Base-by-base conservation (phyloP, 495 filamentous ascomycete genomes). In the Chaetomium fimeti region DNA sequence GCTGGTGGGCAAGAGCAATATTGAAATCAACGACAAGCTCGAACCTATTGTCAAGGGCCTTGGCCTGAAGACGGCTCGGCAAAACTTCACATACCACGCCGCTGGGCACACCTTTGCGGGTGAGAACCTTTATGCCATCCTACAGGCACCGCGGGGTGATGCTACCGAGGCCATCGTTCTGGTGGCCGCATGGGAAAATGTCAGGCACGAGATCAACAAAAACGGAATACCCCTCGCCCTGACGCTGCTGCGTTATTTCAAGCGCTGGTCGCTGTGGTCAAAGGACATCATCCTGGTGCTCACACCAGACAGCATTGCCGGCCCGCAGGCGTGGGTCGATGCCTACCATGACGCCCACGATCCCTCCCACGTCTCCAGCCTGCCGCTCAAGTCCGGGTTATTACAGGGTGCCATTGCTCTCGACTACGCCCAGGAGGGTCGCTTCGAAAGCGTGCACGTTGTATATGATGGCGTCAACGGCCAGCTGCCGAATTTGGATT, bases 141-240 rank as follows among this genome's bases (percentile, higher is more conserved):
- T 98, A n/a, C 91, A 95, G 69, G 95, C 94, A 1, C 94, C 94
- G 5, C 85, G 94, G 28, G 92, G 94, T 32, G 94, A 98, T 79
- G 94, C 95, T n/a, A 98, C 95, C 5, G 94, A 98, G 77, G 95
- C 94, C 20, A 91, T 98, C 70, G 94, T 98, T 40, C 79, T 98
- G 22, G 87, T 95, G 36, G 92, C 88, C 45, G 88, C 91, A 2
- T 97, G 92, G 92, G 84, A 82, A 74, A 98, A 94, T 58, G 88
- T 89, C 68, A 85, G 91, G 62, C 87, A 85, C 5, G 83, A 89
- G 68, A 71, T 93, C 66, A 98, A 98, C 75, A 79, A 88, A 65
- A 93, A 90, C 67, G 94, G 93, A 22, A 85, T 98, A 20, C 89
- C 91, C 2, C 83, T 98, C 52, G 87, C 89, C 11, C 77, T 98